Conservation (phyloP, 345 rosid species). For the Eucalyptus grandis region DNA sequence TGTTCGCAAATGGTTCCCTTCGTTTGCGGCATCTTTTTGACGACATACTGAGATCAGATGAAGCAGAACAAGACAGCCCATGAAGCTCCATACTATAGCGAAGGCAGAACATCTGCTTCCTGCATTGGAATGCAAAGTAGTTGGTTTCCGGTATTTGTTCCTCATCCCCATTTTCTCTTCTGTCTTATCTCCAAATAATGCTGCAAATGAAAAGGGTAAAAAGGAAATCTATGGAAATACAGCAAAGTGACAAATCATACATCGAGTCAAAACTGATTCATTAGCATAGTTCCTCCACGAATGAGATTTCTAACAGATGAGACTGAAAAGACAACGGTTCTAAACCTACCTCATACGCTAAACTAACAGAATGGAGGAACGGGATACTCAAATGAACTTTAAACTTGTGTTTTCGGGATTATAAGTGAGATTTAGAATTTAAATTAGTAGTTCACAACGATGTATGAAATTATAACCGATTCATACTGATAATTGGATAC, state of each 20-base stretch:
- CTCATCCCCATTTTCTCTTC: constrained; percentile 55
- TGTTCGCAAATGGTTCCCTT: constrained; percentile 18
- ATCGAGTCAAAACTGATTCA: neutral
- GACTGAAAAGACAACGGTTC: neutral
- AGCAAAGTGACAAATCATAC: constrained; percentile 9
- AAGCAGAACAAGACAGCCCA: constrained; percentile 49
- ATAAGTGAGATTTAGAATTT: neutral
- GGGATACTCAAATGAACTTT: neutral
- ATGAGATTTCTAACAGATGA: neutral
- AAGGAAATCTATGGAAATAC: constrained; percentile 39
- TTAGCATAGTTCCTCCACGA: neutral
- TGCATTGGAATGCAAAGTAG: constrained; percentile 77
- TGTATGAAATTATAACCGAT: neutral
- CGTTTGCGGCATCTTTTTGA: constrained; percentile 10
- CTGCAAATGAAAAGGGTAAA: constrained; percentile 27
- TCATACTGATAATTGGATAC: neutral
- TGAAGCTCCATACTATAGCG: constrained; percentile 46
- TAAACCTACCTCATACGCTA: neutral
- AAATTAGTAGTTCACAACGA: neutral
- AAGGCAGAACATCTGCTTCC: constrained; percentile 60
- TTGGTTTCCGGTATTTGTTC: constrained; percentile 78
- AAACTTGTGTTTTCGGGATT: neutral
- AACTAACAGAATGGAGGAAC: neutral
- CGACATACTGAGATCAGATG: constrained; percentile 37
- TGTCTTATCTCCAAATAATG: constrained; percentile 44